Conservation (phyloP, 1,284 basidiomycete genomes). For the Testicularia cyperi region DNA sequence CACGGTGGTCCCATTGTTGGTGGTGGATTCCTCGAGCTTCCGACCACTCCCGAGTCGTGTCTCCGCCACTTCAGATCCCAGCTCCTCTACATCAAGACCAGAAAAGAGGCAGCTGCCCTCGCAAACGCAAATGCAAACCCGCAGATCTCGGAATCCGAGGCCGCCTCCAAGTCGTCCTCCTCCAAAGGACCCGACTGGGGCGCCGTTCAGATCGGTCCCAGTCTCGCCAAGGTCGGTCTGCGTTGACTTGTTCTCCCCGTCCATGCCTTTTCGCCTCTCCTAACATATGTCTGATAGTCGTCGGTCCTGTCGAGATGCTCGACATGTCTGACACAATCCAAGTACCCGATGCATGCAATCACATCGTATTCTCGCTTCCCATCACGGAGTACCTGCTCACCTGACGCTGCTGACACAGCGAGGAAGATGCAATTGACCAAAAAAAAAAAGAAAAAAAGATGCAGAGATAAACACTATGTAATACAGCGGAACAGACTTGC, state of each 20-base stretch:
- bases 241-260: not conserved
- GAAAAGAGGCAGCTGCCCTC: slow-evolving; percentile 65
- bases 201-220: slow-evolving; percentile 40
- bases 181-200: slow-evolving; percentile 45
- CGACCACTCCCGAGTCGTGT: slow-evolving; percentile 88
- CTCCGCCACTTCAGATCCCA: slow-evolving; percentile 88
- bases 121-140: slow-evolving; percentile 15
- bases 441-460: not conserved
- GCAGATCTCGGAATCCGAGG: not conserved
- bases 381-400: no score
- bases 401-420: no score
- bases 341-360: no score
- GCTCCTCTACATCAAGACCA: slow-evolving; percentile 74
- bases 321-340: no score
- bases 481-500: no score
- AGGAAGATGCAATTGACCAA: no score
- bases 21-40: slow-evolving; percentile 79
- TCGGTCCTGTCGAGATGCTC: no score
- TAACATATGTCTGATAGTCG: no score
- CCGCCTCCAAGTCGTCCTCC: not conserved
- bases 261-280: no score
- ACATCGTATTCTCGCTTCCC: no score
- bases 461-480: not conserved
- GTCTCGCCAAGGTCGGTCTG: slow-evolving; percentile 36
- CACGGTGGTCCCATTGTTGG: slow-evolving; percentile 17